Conservation (phyloP, 2,329 filamentous ascomycete species). For the Byssochlamys sp. region DNA sequence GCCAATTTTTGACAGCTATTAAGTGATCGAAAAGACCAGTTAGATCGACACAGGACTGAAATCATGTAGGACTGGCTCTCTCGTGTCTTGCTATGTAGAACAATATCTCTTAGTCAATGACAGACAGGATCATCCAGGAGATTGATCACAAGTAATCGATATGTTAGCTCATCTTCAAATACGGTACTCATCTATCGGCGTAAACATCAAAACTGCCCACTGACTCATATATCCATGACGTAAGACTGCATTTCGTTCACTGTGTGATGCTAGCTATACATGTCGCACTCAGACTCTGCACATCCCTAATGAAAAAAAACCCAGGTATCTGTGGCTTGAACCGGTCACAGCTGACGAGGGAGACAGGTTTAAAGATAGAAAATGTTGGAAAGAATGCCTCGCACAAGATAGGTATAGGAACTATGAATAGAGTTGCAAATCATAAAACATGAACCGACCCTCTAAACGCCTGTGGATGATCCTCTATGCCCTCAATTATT, state of each 20-base stretch:
- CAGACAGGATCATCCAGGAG: no score
- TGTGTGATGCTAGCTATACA: not conserved
- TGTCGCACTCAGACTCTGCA: not conserved
- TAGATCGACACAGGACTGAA: no score
- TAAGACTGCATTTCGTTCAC: not conserved
- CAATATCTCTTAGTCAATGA: no score
- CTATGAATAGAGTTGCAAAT: not conserved
- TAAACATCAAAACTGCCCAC: not conserved
- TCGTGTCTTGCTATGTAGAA: no score
- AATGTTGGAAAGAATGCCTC: not conserved
- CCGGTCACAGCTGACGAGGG: not conserved
- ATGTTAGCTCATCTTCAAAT: no score
- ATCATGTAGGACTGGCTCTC: no score
- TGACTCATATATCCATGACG: not conserved
- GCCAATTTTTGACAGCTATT: no score
- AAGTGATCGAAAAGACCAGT: no score
- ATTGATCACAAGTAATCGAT: no score
- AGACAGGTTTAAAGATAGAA: not conserved
- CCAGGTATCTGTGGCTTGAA: not conserved
- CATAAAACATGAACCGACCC: not conserved
- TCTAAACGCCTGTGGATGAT: slow-evolving; percentile 2
- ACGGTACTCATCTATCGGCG: not conserved
- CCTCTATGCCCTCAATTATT: slow-evolving; percentile 27
- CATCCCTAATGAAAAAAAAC: not conserved
- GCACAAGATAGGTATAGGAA: not conserved